These are phyloP conservation scores for Ceratobasidium papillatum DNA, from an alignment of 1,284 basidiomycete genomes.

Conservation along the genomic window DNA sequence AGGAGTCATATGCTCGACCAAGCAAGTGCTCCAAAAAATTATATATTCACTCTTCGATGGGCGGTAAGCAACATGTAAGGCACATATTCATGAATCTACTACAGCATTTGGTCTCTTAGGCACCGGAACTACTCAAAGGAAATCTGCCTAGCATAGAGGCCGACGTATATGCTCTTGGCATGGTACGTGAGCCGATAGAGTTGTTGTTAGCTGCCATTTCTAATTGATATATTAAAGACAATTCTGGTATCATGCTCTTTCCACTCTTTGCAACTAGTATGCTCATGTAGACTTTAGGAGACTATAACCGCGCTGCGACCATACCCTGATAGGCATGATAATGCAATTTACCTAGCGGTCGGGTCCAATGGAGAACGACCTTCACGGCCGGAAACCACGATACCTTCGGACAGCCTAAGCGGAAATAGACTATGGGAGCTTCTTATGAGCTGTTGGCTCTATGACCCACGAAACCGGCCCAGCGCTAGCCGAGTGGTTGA, in stretches of 20 bases:
- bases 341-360: not conserved
- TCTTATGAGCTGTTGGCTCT: not conserved
- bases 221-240: not conserved
- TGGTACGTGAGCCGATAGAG: not conserved
- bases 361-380: no score
- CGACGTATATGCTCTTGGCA: constrained; percentile 18
- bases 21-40: not conserved
- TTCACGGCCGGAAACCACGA: not conserved
- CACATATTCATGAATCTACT: not conserved
- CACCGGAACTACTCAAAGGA: not conserved
- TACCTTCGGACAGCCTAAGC: not conserved
- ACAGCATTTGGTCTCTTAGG: not conserved
- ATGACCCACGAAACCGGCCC: not conserved
- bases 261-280: not conserved
- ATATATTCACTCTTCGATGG: not conserved
- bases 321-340: not conserved
- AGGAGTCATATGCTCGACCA: not conserved
- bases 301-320: not conserved
- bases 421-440: not conserved
- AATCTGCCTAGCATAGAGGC: not conserved
- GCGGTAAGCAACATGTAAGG: not conserved
- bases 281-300: not conserved
- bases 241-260: not conserved
- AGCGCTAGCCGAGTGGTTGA: not conserved
- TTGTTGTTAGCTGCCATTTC: no score